Percentiles rank a stretch among this genome's conserved stretches.
Conservation (phyloP, 2,329 filamentous ascomycete genomes). For the Fusarium marasasianum region DNA sequence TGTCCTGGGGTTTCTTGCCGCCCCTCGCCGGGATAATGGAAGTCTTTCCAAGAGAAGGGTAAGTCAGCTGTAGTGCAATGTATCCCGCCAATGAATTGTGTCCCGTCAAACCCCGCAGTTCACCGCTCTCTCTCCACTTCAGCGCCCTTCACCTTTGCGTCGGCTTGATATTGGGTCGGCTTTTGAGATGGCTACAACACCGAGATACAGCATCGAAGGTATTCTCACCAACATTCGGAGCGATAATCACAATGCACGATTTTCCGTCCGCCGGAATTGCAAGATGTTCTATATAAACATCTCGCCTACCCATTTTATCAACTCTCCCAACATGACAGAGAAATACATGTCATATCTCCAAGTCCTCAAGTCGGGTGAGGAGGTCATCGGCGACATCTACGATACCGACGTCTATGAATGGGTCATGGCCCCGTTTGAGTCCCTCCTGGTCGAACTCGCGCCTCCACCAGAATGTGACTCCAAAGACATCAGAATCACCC, state of each 20-base stretch:
- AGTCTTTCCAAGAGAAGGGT: too few relatives aligned
- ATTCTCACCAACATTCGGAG: background rate
- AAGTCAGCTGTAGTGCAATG: background rate
- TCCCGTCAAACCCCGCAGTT: background rate
- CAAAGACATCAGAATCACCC: background rate
- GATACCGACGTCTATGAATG: slow-evolving; percentile 34
- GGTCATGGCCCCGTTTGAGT: slow-evolving; percentile 29
- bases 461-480: slow-evolving; percentile 6
- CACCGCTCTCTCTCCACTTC: background rate
- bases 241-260: slow-evolving; percentile 6
- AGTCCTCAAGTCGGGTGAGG: slow-evolving; percentile 27
- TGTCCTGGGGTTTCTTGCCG: too few relatives aligned
- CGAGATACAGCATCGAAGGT: slow-evolving; percentile 3
- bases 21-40: too few relatives aligned
- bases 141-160: background rate
- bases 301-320: slow-evolving; percentile 16
- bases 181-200: background rate
- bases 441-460: slow-evolving; percentile 34
- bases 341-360: slow-evolving; percentile 28
- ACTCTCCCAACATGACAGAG: slow-evolving; percentile 18
- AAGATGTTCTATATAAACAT: slow-evolving; percentile 27
- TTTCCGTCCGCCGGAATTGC: slow-evolving; percentile 29
- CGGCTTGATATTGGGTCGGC: background rate
- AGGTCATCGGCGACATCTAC: slow-evolving; percentile 23
- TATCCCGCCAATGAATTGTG: background rate